Evolutionary conservation across 2,329 filamentous ascomycete genomes (phyloP), one percentile per base, ranked within the genome.

Genomic region (Ceratocystis albifundus): DNA sequence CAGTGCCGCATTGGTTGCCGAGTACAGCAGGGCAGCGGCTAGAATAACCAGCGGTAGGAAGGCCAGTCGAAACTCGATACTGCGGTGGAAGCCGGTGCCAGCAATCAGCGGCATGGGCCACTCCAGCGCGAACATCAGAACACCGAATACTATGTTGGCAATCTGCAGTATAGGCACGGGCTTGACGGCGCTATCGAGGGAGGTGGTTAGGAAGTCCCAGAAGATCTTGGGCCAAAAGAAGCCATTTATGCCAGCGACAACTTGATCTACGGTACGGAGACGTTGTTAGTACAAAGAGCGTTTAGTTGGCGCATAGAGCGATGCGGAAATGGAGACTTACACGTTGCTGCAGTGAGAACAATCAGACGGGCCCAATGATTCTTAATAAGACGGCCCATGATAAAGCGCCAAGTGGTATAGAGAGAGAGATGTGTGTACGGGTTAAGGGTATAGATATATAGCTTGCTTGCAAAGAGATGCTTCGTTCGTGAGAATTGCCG

Each of bases 151-250:
- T 28, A 99, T 79, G 73, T 99, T 99, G 78, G 97, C 82, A 72
- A 88, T 89, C 75, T 99, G 94, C 17, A 99, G 80, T 63, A 91
- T 80, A 1, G 94, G 94, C n/a, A 94, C 76, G 0, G 93, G 93
- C 72, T 88, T 91, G 69, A 97, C 90, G 62, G 88, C 89, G 66
- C 80, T 82, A 74, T 99, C 90, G 71, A 99, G 85, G 72, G 90
- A 91, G 73, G 90, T 91, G 68, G 93, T 96, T 70, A 94, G 78
- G 75, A 96, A 96, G 77, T 99, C 94, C 88, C 89, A 99, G 78
- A 99, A 96, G 74, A 99, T 88, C 76, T 99, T 99, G 70, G 94
- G 94, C 91, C 92, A 99, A 83, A 99, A 93, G 82, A 94, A 96
- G 73, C 84, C 87, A 78, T 95, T 84, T 66, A 99, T 78, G 17